A percentile compares a stretch with the other conserved stretches of the same genome.
phyloP scores from a whole-genome alignment of 768 basidiomycete species.

The Macrolepiota dolichaula region DNA sequence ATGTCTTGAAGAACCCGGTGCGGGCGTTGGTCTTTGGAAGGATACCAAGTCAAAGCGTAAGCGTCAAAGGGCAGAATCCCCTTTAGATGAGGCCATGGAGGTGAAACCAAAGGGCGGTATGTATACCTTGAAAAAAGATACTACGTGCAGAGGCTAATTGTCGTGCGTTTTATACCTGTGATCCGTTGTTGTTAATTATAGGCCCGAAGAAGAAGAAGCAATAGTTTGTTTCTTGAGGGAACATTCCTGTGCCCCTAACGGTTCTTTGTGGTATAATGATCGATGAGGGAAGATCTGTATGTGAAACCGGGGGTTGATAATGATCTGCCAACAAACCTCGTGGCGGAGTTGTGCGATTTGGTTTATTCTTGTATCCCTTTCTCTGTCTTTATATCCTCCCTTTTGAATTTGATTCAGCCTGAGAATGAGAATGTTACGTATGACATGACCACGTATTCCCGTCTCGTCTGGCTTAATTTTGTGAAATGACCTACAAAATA shows the following conservation, averaged over 20 bases:
- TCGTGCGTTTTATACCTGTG: neutral
- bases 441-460: neutral
- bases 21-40: conserved; percentile 42
- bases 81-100: neutral
- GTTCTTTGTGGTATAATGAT: neutral
- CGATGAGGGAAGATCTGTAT: neutral
- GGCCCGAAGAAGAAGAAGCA: conserved; percentile 10
- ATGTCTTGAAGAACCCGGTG: conserved; percentile 59
- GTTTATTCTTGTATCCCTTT: neutral
- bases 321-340: neutral
- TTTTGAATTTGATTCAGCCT: neutral
- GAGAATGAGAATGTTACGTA: neutral
- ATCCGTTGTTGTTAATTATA: conserved; percentile 2
- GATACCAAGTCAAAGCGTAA: conserved; percentile 16
- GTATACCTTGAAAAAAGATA: neutral
- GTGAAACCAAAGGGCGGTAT: conserved; percentile 1
- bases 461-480: neutral
- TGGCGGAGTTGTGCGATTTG: neutral
- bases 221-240: neutral
- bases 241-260: neutral
- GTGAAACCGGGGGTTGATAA: neutral
- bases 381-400: neutral
- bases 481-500: neutral
- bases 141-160: neutral
- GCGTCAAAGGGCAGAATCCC: conserved; percentile 7